Evolutionary conservation across 768 basidiomycete genomes (phyloP), one percentile per base, ranked within the genome.

Genomic region (Tulasnella sp.): DNA sequence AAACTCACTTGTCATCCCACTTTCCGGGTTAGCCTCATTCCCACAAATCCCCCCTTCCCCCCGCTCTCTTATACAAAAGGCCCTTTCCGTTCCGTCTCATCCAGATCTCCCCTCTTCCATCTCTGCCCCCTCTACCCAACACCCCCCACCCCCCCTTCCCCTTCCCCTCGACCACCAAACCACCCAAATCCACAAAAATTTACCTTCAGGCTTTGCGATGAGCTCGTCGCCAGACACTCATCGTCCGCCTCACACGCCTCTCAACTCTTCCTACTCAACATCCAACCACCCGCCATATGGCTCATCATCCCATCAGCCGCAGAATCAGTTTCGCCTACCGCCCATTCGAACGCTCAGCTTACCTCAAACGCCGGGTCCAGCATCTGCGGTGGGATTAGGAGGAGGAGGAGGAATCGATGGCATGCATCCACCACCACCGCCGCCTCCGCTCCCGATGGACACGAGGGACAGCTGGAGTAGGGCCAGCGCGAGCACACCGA

Each of bases 1-100:
- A 64, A 64, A 64, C 58, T 64, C 58, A 34, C 58, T 58, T 64
- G 58, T 64, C 25, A 34, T 34, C 58, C 58, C 58, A 64, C 58
- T 64, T 64, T 64, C 58, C 31, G 58, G 58, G 58, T 64, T 64
- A 64, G 58, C 58, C 58, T 64, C 58, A 25, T 64, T 64, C 58
- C 58, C 58, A 64, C 58, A 64, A 64, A 64, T 64, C 58, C 58
- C 29, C n/a, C 31, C 58, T 11, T 64, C 58, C 58, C 58, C 58
- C 58, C 58, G 58, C 58, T 64, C 58, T 64, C 58, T 64, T 64
- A 64, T 64, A 64, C 58, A 64, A 34, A 64, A 64, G 58, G 58
- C 58, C 58, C 58, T 64, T 25, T 29, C 54, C 29, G 58, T 15
- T 64, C 58, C 54, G 54, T 58, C 54, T 58, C 54, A 58, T 58